Evolutionary conservation across 106 monocot genomes (phyloP).

Genomic region (Phalaenopsis aphrodite): DNA sequence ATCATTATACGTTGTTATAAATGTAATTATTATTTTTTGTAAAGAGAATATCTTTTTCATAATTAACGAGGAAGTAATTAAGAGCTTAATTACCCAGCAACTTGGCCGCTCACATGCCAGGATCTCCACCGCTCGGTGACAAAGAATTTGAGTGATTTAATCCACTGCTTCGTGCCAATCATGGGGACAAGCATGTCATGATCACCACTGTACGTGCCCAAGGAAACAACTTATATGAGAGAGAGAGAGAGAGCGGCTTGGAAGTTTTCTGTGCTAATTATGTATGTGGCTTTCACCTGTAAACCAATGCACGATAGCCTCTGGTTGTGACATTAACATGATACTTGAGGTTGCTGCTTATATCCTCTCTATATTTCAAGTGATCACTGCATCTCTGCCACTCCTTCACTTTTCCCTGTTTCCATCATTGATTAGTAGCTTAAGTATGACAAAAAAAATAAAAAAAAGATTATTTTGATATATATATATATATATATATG

Average conservation of each 20-base stretch:
- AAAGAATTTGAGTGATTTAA: slow-evolving; percentile 38
- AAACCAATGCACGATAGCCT: slow-evolving; percentile 30
- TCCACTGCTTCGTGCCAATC: slow-evolving; percentile 43
- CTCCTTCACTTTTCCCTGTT: background rate
- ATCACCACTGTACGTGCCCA: slow-evolving; percentile 22
- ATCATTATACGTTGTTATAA: background rate
- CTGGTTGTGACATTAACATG: slow-evolving; percentile 19
- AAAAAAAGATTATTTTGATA: too few species aligned
- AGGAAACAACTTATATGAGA: background rate
- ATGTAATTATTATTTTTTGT: background rate
- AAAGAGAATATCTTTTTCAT: too few species aligned
- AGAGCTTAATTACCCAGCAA: slow-evolving; percentile 23
- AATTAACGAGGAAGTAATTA: background rate
- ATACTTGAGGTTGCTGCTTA: slow-evolving; percentile 5
- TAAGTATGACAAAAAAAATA: too few species aligned
- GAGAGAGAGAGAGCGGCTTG: background rate
- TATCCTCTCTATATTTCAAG: slow-evolving; percentile 8
- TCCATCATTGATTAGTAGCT: background rate
- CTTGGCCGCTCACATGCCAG: slow-evolving; percentile 34
- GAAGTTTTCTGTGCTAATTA: too few species aligned
- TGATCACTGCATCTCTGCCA: slow-evolving; percentile 15
- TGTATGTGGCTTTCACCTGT: slow-evolving; percentile 10
- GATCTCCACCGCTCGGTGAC: slow-evolving; percentile 37
- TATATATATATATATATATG: too few species aligned
- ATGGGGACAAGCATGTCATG: slow-evolving; percentile 37